Percentiles rank a stretch among this genome's conserved stretches.
phyloP scores from a whole-genome alignment of 257 asterid species.

The Solanum corneliomulleri region DNA sequence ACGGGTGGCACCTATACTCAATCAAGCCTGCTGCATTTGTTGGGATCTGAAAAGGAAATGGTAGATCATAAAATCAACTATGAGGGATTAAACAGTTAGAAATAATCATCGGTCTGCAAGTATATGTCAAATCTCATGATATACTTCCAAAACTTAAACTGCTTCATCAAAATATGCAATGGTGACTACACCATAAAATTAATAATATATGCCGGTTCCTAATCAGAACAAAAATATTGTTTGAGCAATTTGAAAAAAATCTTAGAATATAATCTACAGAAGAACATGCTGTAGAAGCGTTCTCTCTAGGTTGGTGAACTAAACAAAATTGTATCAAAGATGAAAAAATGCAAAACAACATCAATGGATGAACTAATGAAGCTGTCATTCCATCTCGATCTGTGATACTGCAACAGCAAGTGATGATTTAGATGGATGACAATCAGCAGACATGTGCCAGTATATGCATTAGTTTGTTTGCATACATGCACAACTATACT shows the following conservation, averaged over 20 bases:
- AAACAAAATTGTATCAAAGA: neutral
- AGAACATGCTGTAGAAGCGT: neutral
- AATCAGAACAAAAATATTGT: neutral
- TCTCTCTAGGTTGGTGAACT: neutral
- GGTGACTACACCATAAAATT: neutral
- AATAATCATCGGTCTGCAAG: neutral
- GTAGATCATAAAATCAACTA: neutral
- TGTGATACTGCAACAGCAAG: neutral
- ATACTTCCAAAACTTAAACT: neutral
- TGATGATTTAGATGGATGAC: neutral
- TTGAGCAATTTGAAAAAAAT: neutral
- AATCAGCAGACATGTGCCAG: neutral
- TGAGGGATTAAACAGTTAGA: neutral
- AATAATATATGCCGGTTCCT: neutral
- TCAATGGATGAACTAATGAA: neutral
- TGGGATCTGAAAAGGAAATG: slow-evolving; percentile 52
- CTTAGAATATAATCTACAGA: neutral
- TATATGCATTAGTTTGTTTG: neutral
- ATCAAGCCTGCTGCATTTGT: slow-evolving; percentile 72
- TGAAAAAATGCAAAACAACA: neutral
- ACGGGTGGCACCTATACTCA: slow-evolving; percentile 96
- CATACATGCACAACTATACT: neutral
- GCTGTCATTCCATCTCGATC: neutral
- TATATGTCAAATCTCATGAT: neutral
- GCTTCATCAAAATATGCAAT: neutral